These are phyloP conservation scores for Chiua virens DNA, from an alignment of 768 basidiomycete genomes.

Conservation along the genomic window DNA sequence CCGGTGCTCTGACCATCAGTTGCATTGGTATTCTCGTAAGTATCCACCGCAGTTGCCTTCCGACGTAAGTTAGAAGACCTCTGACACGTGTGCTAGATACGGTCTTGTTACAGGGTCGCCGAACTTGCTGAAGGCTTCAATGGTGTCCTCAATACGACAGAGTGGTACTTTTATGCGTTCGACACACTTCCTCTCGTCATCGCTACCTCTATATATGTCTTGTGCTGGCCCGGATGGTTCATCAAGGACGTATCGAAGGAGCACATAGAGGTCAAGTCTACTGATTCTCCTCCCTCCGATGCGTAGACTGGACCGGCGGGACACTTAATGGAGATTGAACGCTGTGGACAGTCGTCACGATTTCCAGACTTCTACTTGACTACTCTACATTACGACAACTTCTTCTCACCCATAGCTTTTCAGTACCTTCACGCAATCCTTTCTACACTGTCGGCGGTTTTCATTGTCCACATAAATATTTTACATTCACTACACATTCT, in stretches of 20 bases:
- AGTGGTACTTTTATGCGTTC: constrained; percentile 63
- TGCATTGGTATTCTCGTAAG: constrained; percentile 64
- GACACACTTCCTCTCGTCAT: constrained; percentile 68
- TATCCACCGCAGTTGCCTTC: background rate
- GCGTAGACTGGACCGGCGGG: too few species aligned
- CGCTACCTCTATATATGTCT: constrained; percentile 53
- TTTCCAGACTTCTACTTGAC: too few species aligned
- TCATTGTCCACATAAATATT: too few species aligned
- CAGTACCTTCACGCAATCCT: too few species aligned
- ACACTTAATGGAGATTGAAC: too few species aligned
- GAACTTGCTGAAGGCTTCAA: constrained; percentile 66
- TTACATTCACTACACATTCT: too few species aligned
- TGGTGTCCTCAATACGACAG: constrained; percentile 56
- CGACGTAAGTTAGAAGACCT: background rate
- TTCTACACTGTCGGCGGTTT: too few species aligned
- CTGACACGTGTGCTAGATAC: constrained; percentile 43
- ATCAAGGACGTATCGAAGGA: constrained; percentile 25
- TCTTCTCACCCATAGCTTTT: too few species aligned
- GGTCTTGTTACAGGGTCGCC: constrained; percentile 58
- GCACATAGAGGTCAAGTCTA: constrained; percentile 28
- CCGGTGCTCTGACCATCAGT: constrained; percentile 49
- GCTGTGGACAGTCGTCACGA: too few species aligned
- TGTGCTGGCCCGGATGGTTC: constrained; percentile 67
- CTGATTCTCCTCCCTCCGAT: background rate
- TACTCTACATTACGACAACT: too few species aligned